Base-by-base conservation (phyloP, 108 stramenopile species). In the Cyclotella kingstonii region DNA sequence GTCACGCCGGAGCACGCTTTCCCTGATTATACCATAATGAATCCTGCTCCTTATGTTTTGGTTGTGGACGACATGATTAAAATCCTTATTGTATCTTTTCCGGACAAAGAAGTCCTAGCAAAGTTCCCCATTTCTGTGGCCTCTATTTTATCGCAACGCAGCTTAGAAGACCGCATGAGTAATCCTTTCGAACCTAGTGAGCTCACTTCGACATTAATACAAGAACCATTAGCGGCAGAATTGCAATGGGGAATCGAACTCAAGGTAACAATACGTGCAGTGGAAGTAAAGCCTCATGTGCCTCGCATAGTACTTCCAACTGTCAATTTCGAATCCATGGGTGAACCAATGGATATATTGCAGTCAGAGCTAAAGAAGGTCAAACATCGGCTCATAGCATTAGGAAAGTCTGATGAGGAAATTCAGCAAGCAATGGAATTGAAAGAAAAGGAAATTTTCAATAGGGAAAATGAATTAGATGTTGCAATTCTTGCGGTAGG, bases 61-160 rank as follows among this genome's bases (percentile, higher is more conserved):
- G 44, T 76, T 28, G 45, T 66, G 10, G 75, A 76, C 29, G 75
- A 76, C 17, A 47, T 76, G 14, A 60, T 76, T 17, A 35, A 76
- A 29, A 65, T 76, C 29, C 40, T 45, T 53, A 66, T 76, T 27
- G 53, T 62, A 9, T 70, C 63, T 1, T 76, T 76, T 25, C 75
- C 75, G 9, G 54, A 68, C 25, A 71, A 66, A 10, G 42, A 60
- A 22, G 60, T 62, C 14, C 50, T 76, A 43, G 75, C 75, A 22
- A 61, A 46, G 18, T 76, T 76, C 22, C 75, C 75, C 15, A 71
- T 76, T 12, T 65, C 63, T 36, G 70, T 76, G 19, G 75, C 75
- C 21, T 70, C 68, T 14, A 46, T 76, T 4, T 60, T 76, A 63
- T 43, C 27, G 0, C 63, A 76, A 49, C 56, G 66, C 4, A 47